phyloP scores from a whole-genome alignment of 768 basidiomycete species.

The Suillus tomentosus region DNA sequence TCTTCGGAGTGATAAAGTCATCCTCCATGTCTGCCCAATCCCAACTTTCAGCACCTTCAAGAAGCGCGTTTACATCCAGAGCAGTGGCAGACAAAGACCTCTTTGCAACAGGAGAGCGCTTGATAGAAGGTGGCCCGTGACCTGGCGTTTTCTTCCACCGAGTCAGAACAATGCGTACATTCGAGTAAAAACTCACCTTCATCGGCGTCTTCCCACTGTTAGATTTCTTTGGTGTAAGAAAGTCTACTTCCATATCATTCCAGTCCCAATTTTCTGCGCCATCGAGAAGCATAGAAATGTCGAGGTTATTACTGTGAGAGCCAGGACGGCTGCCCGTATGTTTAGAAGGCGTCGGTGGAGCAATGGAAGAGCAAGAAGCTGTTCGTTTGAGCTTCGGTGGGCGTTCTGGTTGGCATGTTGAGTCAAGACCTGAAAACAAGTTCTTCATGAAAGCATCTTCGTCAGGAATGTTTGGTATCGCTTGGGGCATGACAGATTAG shows the following conservation, averaged over 20 bases:
- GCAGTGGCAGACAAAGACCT: slow-evolving; percentile 22
- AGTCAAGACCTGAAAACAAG: slow-evolving; percentile 52
- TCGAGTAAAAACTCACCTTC: slow-evolving; percentile 13
- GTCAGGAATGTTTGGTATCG: slow-evolving; percentile 39
- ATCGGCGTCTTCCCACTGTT: slow-evolving; percentile 28
- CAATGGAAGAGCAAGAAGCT: slow-evolving; percentile 7
- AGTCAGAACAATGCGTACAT: slow-evolving; percentile 10
- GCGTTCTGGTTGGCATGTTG: slow-evolving; percentile 36
- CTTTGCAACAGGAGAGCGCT: slow-evolving; percentile 15
- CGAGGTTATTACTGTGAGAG: slow-evolving; percentile 32
- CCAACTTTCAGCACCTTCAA: slow-evolving; percentile 70
- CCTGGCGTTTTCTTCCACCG: slow-evolving; percentile 18
- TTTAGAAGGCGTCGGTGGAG: slow-evolving; percentile 12
- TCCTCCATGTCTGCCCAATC: slow-evolving; percentile 62
- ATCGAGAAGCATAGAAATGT: slow-evolving; percentile 54
- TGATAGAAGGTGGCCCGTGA: slow-evolving; percentile 23
- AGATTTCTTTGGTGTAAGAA: slow-evolving; percentile 53
- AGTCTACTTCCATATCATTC: slow-evolving; percentile 55
- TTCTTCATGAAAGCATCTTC: slow-evolving; percentile 62
- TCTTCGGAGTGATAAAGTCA: slow-evolving; percentile 52
- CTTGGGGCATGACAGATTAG: slow-evolving; percentile 36
- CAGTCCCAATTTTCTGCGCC: slow-evolving; percentile 75
- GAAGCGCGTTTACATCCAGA: slow-evolving; percentile 48
- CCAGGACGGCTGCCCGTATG: slow-evolving; percentile 22
- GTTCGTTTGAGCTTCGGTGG: slow-evolving; percentile 27